phyloP scores from a whole-genome alignment of 2,329 filamentous ascomycete species.

The Aspergillus sp. region DNA sequence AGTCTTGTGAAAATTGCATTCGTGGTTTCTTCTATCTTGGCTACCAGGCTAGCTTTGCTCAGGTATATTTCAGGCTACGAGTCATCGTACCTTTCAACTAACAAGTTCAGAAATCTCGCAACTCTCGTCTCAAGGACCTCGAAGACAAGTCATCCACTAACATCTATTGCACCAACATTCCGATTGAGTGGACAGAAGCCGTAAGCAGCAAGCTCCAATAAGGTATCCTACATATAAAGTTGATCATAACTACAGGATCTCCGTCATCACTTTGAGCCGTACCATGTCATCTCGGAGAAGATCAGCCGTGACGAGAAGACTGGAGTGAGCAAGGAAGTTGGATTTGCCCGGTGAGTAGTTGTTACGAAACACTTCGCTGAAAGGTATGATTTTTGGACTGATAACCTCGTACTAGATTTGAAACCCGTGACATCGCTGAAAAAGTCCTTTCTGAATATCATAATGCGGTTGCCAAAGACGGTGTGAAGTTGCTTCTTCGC shows the following conservation, averaged over 20 bases:
- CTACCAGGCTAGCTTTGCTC: slow-evolving; percentile 96
- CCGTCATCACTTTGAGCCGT: slow-evolving; percentile 62
- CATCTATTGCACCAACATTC: slow-evolving; percentile 95
- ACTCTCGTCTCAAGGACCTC: slow-evolving; percentile 95
- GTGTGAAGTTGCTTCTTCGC: slow-evolving; percentile 85
- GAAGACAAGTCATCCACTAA: slow-evolving; percentile 89
- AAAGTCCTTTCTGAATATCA: slow-evolving; percentile 85
- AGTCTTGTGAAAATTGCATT: slow-evolving; percentile 93
- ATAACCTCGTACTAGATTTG: slow-evolving; percentile 65
- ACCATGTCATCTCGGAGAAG: slow-evolving; percentile 82
- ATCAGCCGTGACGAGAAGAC: slow-evolving; percentile 84
- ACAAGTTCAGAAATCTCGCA: slow-evolving; percentile 83
- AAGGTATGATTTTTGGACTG: slow-evolving; percentile 5
- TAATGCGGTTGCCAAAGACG: slow-evolving; percentile 75
- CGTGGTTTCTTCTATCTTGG: slow-evolving; percentile 91
- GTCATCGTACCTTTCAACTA: slow-evolving; percentile 13
- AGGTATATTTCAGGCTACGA: slow-evolving; percentile 54
- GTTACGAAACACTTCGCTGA: not conserved
- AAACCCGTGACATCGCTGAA: slow-evolving; percentile 84
- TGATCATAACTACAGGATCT: slow-evolving; percentile 59
- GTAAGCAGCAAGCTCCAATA: slow-evolving; percentile 52
- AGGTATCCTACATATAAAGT: not conserved
- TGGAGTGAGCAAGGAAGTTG: slow-evolving; percentile 93
- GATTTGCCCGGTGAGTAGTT: slow-evolving; percentile 78
- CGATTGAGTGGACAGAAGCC: slow-evolving; percentile 86